Base-by-base conservation (phyloP, 768 basidiomycete species). In the Boletus sp. region DNA sequence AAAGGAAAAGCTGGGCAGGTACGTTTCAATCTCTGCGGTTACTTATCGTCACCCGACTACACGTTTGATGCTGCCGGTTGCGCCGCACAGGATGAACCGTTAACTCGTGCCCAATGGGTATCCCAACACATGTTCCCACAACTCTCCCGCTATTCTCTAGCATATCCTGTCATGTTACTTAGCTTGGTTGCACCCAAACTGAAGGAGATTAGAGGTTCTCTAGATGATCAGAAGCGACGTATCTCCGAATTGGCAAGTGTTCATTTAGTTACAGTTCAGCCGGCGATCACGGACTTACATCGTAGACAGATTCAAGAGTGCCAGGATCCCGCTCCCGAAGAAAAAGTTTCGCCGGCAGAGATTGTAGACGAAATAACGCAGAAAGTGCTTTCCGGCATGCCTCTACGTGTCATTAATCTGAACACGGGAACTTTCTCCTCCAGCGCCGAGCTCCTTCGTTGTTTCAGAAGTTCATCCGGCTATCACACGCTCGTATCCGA, bases 331-430 rank as follows among this genome's bases (percentile, higher is more conserved):
- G 28, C 46, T 33, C 58, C 56, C 2, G 47, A 60, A 35, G 56
- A 58, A 47, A 55, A 49, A 12, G 18, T 56, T 3, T 2, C 46
- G 11, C 66, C 66, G 7, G 30, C 12, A 2, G 55, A 64, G 30
- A 18, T 56, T 9, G 46, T 67, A 8, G 64, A 68, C 24, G 67
- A 66, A 39, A 33, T 60, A 36, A 55, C 56, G 4, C 59, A 59
- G 42, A 68, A 55, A 41, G 49, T 56, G 32, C 62, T 61, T 4
- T 63, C 61, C 0, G 48, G 48, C 35, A 67, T 68, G 64, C 66
- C 67, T 8, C 52, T 68, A 1, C 67, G 67, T 18, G 2, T 68
- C 52, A 67, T 67, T 15, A 50, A 65, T 52, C 28, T 68, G 7
- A 42, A 48, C 30, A 63, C 64, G 7, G 67, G 67, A 12, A 46